Conservation (phyloP, 164 flowering plant genomes). For the Vitis vinifera region DNA sequence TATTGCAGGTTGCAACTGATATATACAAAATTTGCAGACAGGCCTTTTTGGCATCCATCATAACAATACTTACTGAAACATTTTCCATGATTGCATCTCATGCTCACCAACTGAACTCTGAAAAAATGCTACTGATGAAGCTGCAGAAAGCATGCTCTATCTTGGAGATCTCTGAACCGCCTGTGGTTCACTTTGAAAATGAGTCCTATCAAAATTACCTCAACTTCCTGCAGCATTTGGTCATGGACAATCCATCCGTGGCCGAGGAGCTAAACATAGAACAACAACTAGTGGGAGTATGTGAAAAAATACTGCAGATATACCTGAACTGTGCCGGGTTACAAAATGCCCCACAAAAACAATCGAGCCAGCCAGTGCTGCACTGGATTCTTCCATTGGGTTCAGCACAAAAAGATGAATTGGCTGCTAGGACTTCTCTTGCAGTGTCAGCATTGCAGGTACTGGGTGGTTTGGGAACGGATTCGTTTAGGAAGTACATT, state of each 20-base stretch:
- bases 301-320: constrained; percentile 60
- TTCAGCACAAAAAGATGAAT: constrained; percentile 80
- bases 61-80: constrained; percentile 47
- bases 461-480: constrained; percentile 51
- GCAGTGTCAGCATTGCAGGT: constrained; percentile 59
- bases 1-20: constrained; percentile 67
- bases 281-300: constrained; percentile 53
- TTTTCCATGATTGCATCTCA: constrained; percentile 62
- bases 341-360: constrained; percentile 13
- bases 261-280: constrained; percentile 58
- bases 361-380: constrained; percentile 20
- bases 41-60: constrained; percentile 44
- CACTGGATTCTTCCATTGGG: constrained; percentile 81
- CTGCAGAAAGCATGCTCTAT: constrained; percentile 69
- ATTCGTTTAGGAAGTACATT: constrained; percentile 53
- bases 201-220: constrained; percentile 74
- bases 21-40: constrained; percentile 51
- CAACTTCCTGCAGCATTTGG: constrained; percentile 54
- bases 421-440: constrained; percentile 77
- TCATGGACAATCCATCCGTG: constrained; percentile 35
- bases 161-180: constrained; percentile 83
- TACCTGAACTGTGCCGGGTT: constrained; percentile 66
- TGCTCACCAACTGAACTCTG: constrained; percentile 69
- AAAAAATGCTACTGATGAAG: constrained; percentile 50
- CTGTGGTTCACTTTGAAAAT: constrained; percentile 85